Conservation (phyloP, 2,329 filamentous ascomycete species). For the Fusarium tupiense region DNA sequence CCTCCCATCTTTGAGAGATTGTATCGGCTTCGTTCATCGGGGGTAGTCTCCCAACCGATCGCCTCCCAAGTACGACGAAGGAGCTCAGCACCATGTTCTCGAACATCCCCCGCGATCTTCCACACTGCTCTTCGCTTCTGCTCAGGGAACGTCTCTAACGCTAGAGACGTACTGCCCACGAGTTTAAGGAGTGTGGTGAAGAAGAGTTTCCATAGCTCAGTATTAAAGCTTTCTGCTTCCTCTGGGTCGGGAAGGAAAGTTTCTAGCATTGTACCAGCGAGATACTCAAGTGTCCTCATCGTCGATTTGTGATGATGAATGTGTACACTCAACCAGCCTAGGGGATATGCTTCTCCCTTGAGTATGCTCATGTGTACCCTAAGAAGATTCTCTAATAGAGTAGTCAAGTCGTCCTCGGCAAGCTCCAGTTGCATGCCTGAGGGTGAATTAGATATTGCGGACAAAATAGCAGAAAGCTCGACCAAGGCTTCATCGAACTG, state of each 20-base stretch:
- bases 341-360: slow-evolving; percentile 87
- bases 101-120: slow-evolving; percentile 98
- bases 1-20: slow-evolving; percentile 87
- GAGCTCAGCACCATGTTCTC: slow-evolving; percentile 89
- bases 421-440: slow-evolving; percentile 78
- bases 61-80: slow-evolving; percentile 90
- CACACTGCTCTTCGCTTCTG: slow-evolving; percentile 96
- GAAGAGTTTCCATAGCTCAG: slow-evolving; percentile 92
- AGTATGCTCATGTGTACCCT: slow-evolving; percentile 90
- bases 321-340: slow-evolving; percentile 89
- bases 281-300: slow-evolving; percentile 84
- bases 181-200: slow-evolving; percentile 90
- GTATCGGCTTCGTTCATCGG: slow-evolving; percentile 81
- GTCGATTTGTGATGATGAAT: slow-evolving; percentile 93
- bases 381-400: slow-evolving; percentile 80
- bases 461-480: slow-evolving; percentile 88
- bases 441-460: slow-evolving; percentile 79
- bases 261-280: slow-evolving; percentile 82
- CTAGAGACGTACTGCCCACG: slow-evolving; percentile 87
- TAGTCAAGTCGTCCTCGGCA: slow-evolving; percentile 76
- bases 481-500: slow-evolving; percentile 86
- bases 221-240: slow-evolving; percentile 91
- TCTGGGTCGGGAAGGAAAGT: slow-evolving; percentile 88
- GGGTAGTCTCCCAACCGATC: slow-evolving; percentile 92
- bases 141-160: slow-evolving; percentile 94